These are phyloP conservation scores for Coniochaeta sp. DNA, from an alignment of 2,329 filamentous ascomycete genomes.

Conservation along the genomic window DNA sequence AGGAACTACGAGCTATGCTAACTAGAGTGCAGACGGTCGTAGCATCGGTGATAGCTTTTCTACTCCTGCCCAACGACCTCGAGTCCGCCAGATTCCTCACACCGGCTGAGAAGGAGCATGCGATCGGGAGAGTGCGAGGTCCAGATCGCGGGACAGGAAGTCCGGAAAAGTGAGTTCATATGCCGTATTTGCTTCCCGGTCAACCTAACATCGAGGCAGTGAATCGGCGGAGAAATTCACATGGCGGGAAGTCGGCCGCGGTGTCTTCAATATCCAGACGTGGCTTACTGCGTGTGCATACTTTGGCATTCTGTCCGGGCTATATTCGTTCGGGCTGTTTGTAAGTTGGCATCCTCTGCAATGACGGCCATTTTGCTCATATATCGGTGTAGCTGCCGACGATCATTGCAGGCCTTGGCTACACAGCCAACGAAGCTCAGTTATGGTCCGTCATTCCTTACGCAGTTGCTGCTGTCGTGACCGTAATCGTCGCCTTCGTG, in stretches of 20 bases:
- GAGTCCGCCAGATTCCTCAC: constrained; percentile 15
- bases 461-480: constrained; percentile 49
- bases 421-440: constrained; percentile 49
- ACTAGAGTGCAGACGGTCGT: neutral
- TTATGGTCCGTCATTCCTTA: constrained; percentile 60
- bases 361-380: neutral
- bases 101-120: constrained; percentile 41
- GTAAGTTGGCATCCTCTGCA: constrained; percentile 25
- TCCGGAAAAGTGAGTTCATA: neutral
- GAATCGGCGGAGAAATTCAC: constrained; percentile 39
- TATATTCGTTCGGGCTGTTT: constrained; percentile 60
- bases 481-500: constrained; percentile 46
- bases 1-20: no score
- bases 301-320: constrained; percentile 48
- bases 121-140: constrained; percentile 26
- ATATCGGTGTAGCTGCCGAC: constrained; percentile 46
- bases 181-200: neutral
- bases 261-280: constrained; percentile 50
- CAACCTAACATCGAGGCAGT: neutral
- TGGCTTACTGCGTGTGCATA: constrained; percentile 58
- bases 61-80: neutral
- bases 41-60: neutral
- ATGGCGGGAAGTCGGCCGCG: constrained; percentile 57
- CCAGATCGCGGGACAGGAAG: neutral
- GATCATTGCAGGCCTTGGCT: constrained; percentile 43